Base-by-base conservation (phyloP, 2,329 filamentous ascomycete species). In the Epichloe gansuensis region DNA sequence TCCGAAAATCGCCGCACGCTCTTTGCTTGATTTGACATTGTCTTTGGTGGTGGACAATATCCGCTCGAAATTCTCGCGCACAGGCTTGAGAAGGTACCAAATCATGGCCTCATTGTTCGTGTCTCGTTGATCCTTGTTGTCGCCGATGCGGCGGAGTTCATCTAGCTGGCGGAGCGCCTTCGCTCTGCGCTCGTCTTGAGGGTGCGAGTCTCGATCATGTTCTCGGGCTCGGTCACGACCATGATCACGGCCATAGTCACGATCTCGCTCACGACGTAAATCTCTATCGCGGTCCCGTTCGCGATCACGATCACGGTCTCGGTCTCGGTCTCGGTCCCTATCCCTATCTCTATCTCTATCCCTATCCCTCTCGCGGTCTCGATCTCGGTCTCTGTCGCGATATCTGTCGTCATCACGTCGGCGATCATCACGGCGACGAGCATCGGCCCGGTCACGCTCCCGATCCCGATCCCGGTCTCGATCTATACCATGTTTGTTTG, bases 31-130 rank as follows among this genome's bases (percentile, higher is more conserved):
- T 51, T 79, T 80, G 55, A 82, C 77, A 48, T 76, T 76, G 57
- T 81, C 80, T 57, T 77, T 78, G 2, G 78, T 84, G 4, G 81
- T 81, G 49, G 74, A 76, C 51, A 77, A 71, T 51, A 85, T 77
- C 31, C 71, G 73, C 56, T 77, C 74, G 49, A 85, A 75, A 55
- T 79, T 81, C 54, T 77, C 74, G 47, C 73, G 73, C 31, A 85
- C 77, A 13, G 80, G 79, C 54, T 78, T 77, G 54, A 84, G 64
- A 39, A 76, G 60, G 53, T 67, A 72, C 71, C 71, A 73, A 23
- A 74, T 70, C 65, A 73, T 68, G 3, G 70, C 70, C 53, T 74
- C 71, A 44, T 72, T 70, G 49, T 74, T 67, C 50, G 65, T 67
- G 44, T 64, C 70, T 27, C 72, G 67, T 56, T 74, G 71, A 47